phyloP scores from a whole-genome alignment of 75 land plant species.

The Pinus albicaulis region DNA sequence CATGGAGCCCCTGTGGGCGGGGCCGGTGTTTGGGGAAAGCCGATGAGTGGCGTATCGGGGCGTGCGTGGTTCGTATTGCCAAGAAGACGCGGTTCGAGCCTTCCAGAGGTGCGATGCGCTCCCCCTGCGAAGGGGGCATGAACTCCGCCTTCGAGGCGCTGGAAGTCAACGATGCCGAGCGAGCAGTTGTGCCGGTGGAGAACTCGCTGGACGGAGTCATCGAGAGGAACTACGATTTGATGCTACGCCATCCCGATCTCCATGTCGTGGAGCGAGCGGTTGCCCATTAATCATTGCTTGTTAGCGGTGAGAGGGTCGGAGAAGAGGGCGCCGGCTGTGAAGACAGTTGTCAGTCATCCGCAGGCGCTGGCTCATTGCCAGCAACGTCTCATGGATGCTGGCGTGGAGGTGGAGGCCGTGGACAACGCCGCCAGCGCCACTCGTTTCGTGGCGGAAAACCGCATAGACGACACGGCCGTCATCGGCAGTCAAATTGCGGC shows the following conservation, averaged over 20 bases:
- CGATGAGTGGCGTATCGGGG: conserved; percentile 35
- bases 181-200: conserved; percentile 33
- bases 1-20: neutral
- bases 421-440: conserved; percentile 11
- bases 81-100: conserved; percentile 22
- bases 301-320: conserved; percentile 21
- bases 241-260: conserved; percentile 19
- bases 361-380: conserved; percentile 33
- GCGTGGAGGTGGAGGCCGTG: conserved; percentile 12
- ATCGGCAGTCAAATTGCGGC: conserved; percentile 12
- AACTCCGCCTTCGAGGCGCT: conserved; percentile 30
- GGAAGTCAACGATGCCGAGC: conserved; percentile 18
- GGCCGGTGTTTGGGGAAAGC: neutral
- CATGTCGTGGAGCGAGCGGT: conserved; percentile 22
- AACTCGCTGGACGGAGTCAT: conserved; percentile 36
- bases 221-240: conserved; percentile 32
- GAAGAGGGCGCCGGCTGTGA: neutral
- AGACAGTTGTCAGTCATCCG: conserved; percentile 31
- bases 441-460: conserved; percentile 14
- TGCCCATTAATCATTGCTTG: conserved; percentile 42
- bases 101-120: conserved; percentile 12
- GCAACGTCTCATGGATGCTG: neutral
- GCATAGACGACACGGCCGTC: conserved; percentile 28
- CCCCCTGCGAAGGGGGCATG: conserved; percentile 19
- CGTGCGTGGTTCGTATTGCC: conserved; percentile 22